These are phyloP conservation scores for Globisporangium uncinulatum DNA, from an alignment of 352 stramenopile genomes.

Conservation along the genomic window DNA sequence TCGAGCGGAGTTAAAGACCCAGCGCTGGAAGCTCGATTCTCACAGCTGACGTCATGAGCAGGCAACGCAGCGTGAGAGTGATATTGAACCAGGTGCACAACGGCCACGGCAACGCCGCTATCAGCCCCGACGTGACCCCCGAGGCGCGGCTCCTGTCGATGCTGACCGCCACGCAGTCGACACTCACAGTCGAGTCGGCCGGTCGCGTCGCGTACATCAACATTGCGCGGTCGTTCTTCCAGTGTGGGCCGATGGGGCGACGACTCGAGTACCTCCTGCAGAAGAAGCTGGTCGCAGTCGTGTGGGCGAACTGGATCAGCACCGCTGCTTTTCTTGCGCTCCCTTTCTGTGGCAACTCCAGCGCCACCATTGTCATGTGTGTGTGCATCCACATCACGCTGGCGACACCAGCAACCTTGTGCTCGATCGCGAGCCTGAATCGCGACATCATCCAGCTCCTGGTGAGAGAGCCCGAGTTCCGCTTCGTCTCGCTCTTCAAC, in stretches of 20 bases:
- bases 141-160: slow-evolving; percentile 8
- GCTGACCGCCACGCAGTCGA: slow-evolving; percentile 5
- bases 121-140: neutral
- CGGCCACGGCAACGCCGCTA: neutral
- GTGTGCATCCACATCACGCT: slow-evolving; percentile 7
- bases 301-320: slow-evolving; percentile 11
- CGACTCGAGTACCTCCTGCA: slow-evolving; percentile 7
- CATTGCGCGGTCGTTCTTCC: slow-evolving; percentile 1
- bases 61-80: neutral
- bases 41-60: neutral
- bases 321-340: slow-evolving; percentile 4
- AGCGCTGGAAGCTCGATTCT: neutral
- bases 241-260: neutral
- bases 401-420: slow-evolving; percentile 14
- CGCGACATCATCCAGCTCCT: slow-evolving; percentile 14
- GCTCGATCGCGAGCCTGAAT: slow-evolving; percentile 16
- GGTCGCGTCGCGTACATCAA: slow-evolving; percentile 8
- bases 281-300: slow-evolving; percentile 1
- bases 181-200: slow-evolving; percentile 5
- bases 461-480: slow-evolving; percentile 19
- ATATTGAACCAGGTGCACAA: neutral
- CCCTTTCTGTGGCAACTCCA: slow-evolving; percentile 8
- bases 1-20: no score
- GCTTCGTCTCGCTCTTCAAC: slow-evolving; percentile 18
- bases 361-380: neutral